Percentiles rank a stretch among this genome's conserved stretches.
Conservation (phyloP, 2,329 filamentous ascomycete species). For the Blumeriella jaapii region DNA sequence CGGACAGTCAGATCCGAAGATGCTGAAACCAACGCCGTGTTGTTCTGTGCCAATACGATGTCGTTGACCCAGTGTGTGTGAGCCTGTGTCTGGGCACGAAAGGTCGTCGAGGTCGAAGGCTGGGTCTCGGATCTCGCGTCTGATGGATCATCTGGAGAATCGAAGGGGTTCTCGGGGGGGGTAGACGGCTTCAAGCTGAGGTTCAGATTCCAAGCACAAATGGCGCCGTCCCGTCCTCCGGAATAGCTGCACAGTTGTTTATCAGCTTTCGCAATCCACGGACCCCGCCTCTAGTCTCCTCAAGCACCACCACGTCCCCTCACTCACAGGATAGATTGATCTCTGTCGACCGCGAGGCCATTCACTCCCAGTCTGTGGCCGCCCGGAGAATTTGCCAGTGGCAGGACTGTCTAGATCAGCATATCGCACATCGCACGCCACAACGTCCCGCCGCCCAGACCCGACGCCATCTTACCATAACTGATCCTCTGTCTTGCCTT, state of each 20-base stretch:
- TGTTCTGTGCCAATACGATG: slow-evolving; percentile 53
- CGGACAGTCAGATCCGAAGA: slow-evolving; percentile 66
- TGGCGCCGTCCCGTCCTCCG: slow-evolving; percentile 84
- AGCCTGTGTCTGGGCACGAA: slow-evolving; percentile 53
- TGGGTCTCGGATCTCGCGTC: slow-evolving; percentile 30
- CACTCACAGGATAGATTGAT: slow-evolving; percentile 70
- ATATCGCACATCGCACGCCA: slow-evolving; percentile 5
- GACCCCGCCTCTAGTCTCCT: slow-evolving; percentile 6
- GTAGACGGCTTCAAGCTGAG: slow-evolving; percentile 43
- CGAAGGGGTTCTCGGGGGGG: slow-evolving; percentile 23
- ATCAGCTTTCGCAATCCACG: slow-evolving; percentile 8
- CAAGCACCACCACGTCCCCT: slow-evolving; percentile 4
- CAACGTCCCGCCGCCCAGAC: background rate
- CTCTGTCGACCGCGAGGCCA: slow-evolving; percentile 75
- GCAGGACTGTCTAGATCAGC: slow-evolving; percentile 43
- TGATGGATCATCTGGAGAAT: slow-evolving; percentile 23
- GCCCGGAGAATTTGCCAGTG: slow-evolving; percentile 61
- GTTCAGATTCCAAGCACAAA: slow-evolving; percentile 90
- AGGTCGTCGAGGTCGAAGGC: slow-evolving; percentile 40
- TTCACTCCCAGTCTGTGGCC: slow-evolving; percentile 93
- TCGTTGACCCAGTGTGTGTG: slow-evolving; percentile 75
- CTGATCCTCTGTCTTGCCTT: slow-evolving; percentile 60
- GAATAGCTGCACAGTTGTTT: slow-evolving; percentile 61
- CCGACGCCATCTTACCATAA: slow-evolving; percentile 40
- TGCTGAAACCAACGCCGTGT: slow-evolving; percentile 56